phyloP scores from a whole-genome alignment of 331 rosid species.

The Dryas integrifolia region DNA sequence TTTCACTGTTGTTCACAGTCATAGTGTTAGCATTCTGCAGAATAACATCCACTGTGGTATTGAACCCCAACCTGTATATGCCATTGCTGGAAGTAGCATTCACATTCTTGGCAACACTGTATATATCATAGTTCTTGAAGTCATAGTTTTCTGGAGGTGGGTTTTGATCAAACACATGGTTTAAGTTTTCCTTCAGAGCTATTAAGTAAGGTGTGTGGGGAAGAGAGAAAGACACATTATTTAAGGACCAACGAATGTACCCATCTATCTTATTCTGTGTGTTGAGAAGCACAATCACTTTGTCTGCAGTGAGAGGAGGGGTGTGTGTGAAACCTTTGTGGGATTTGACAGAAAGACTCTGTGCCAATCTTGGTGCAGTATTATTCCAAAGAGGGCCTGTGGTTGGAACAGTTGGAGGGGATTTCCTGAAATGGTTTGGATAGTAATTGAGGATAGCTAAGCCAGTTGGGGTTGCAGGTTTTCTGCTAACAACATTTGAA shows the following conservation, averaged over 20 bases:
- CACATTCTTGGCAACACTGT: constrained; percentile 4
- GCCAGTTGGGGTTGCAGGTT: constrained; percentile 25
- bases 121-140: constrained; percentile 29
- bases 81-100: constrained; percentile 36
- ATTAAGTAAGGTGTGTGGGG: constrained; percentile 30
- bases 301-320: constrained; percentile 16
- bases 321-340: neutral
- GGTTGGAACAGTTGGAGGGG: constrained; percentile 30
- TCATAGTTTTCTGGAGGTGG: constrained; percentile 32
- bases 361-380: neutral
- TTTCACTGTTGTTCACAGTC: constrained; percentile 44
- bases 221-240: constrained; percentile 27
- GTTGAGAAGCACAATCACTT: constrained; percentile 30
- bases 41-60: constrained; percentile 52
- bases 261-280: constrained; percentile 28
- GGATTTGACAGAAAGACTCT: constrained; percentile 20
- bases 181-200: constrained; percentile 16
- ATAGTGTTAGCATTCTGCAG: constrained; percentile 62
- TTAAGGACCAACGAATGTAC: constrained; percentile 23
- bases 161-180: constrained; percentile 19
- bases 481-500: constrained; percentile 22
- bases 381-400: constrained; percentile 27
- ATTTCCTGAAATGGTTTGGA: constrained; percentile 13
- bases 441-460: constrained; percentile 30
- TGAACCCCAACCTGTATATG: constrained; percentile 44